phyloP scores from a whole-genome alignment of 306 rosid species.

The Medicago ruthenica region DNA sequence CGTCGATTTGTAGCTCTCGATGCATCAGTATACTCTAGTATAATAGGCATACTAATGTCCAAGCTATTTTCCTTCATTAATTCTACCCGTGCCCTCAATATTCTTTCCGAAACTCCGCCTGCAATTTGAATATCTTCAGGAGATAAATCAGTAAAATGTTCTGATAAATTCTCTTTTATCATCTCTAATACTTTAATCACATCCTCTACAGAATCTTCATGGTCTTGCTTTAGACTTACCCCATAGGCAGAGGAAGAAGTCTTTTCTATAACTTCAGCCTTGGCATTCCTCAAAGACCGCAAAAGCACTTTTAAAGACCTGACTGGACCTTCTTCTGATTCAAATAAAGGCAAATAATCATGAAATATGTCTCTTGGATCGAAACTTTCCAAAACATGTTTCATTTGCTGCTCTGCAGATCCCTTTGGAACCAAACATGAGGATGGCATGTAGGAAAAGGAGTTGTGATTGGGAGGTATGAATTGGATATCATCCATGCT shows the following conservation, averaged over 20 bases:
- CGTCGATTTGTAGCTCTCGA: not conserved
- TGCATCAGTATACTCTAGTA: conserved; percentile 8
- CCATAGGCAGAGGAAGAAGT: conserved; percentile 35
- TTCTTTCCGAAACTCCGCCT: not conserved
- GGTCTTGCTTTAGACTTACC: conserved; percentile 25
- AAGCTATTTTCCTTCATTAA: not conserved
- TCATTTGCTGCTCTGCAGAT: not conserved
- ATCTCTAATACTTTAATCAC: conserved; percentile 10
- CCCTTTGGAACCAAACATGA: conserved; percentile 6
- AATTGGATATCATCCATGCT: conserved; percentile 3
- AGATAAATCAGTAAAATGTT: not conserved
- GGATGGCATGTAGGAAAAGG: not conserved
- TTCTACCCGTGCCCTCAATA: not conserved
- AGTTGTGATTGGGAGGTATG: not conserved
- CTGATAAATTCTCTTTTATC: conserved; percentile 19
- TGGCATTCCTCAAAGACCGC: conserved; percentile 6
- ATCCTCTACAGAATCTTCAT: conserved; percentile 14
- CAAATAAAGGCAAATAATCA: not conserved
- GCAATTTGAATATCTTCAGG: not conserved
- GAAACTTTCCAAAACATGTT: not conserved
- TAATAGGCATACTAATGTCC: not conserved
- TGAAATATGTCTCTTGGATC: conserved; percentile 12
- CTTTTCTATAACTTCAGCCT: not conserved
- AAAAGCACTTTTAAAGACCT: not conserved
- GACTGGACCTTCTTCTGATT: not conserved